phyloP scores from a whole-genome alignment of 805 yeast genomes.

The Cyberlindnera euphorbiae region DNA sequence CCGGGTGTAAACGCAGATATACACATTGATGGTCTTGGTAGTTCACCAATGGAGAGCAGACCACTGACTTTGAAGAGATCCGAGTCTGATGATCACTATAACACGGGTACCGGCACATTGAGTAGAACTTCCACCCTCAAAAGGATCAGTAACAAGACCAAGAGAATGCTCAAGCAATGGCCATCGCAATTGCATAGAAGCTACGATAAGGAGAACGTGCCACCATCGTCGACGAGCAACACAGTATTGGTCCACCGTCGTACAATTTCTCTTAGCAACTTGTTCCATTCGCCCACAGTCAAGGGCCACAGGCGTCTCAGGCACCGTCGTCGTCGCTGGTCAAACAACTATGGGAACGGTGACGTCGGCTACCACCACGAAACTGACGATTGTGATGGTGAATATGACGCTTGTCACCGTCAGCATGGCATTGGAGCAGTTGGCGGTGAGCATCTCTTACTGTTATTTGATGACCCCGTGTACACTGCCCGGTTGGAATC shows the following conservation, averaged over 20 bases:
- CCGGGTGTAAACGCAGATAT: too few relatives aligned
- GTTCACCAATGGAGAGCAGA: background rate
- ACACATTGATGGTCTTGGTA: too few relatives aligned
- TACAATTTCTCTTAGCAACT: too few relatives aligned
- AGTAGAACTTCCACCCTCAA: slow-evolving; percentile 8
- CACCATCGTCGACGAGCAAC: too few relatives aligned
- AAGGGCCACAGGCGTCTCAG: too few relatives aligned
- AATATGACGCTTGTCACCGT: too few relatives aligned
- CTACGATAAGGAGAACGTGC: background rate
- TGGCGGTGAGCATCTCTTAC: too few relatives aligned
- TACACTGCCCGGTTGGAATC: slow-evolving; percentile 9
- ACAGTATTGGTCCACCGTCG: too few relatives aligned
- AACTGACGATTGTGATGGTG: background rate
- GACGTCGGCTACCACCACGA: background rate
- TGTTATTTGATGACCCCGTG: slow-evolving; percentile 11
- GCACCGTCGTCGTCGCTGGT: background rate
- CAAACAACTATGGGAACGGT: too few relatives aligned
- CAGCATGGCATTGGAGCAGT: too few relatives aligned
- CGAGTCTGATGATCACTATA: background rate
- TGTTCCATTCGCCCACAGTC: too few relatives aligned
- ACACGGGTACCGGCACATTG: background rate
- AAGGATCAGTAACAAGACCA: slow-evolving; percentile 12
- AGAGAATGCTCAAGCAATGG: slow-evolving; percentile 9
- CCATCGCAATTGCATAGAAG: slow-evolving; percentile 2
- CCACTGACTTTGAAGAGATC: background rate